Base-by-base conservation (phyloP, 2,329 filamentous ascomycete genomes). In the Erysiphe pulchra region DNA sequence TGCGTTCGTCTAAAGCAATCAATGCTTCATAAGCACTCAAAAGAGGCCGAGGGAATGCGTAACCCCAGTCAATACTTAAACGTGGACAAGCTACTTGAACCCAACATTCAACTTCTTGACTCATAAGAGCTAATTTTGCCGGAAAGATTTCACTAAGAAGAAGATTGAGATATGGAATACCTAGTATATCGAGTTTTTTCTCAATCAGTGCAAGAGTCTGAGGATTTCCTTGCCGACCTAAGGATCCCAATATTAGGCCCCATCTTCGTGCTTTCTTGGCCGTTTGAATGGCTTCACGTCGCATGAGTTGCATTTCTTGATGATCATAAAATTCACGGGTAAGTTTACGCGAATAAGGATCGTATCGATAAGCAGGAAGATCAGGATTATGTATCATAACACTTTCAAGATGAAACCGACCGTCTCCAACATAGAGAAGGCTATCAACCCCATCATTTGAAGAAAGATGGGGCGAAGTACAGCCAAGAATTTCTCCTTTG, bases 341-440 rank as follows among this genome's bases (percentile, higher is more conserved):
- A 28, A 98, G 71, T 48, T 82, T 84, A 44, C 87, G 75, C 11
- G 85, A 90, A 63, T 98, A 98, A 0, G 92, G 90, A 58, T 98
- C 90, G 61, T 98, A 98, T 51, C 90, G 74, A 63, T 94, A 98
- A 1, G 92, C 87, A 0, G 87, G 82, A 33, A 94, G 73, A 5
- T 67, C 63, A 0, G 92, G 90, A 62, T 98, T 98, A 59, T 95
- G 90, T 52, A 98, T 98, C 87, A 98, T 98, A 56, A 92, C 87
- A 56, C 83, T 92, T 62, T 98, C 90, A 39, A 98, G 78, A 60
- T 98, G 90, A 65, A 94, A 94, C 48, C 86, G 74, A 12, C 86
- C 86, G 57, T 94, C 86, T 42, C 86, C 86, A 13, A 94, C 73
- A 59, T 94, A 94, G 1, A 94, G 66, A 41, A 94, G 78, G 50